Percentiles rank a stretch among this genome's conserved stretches.
Evolutionary conservation across 495 filamentous ascomycete genomes (phyloP).

Genomic region (Penicillium tannophilum): DNA sequence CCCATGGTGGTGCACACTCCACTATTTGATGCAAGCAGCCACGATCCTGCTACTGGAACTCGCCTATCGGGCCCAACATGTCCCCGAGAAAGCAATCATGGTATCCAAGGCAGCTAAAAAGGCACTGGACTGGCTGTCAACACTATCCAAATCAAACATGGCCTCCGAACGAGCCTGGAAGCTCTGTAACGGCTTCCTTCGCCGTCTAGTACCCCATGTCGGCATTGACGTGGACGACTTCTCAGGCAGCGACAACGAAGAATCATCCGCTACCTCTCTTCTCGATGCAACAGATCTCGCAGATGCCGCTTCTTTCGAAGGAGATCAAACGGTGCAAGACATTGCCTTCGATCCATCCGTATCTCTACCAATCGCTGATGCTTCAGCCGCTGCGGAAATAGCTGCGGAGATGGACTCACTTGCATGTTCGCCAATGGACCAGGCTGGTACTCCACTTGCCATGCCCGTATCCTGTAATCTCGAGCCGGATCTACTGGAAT

Average conservation of each 20-base stretch:
- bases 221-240: conserved; percentile 32
- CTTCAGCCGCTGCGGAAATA: conserved; percentile 21
- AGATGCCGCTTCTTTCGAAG: conserved; percentile 7
- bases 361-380: conserved; percentile 11
- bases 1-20: conserved; percentile 66
- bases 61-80: conserved; percentile 54
- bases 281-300: conserved; percentile 18
- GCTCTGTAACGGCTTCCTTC: conserved; percentile 51
- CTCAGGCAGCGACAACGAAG: conserved; percentile 28
- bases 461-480: conserved; percentile 22
- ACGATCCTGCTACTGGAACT: conserved; percentile 62
- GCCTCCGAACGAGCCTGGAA: conserved; percentile 54
- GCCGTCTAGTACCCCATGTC: conserved; percentile 43
- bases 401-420: conserved; percentile 31
- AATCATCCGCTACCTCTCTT: conserved; percentile 20
- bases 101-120: conserved; percentile 57
- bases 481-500: conserved; percentile 32
- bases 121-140: conserved; percentile 53
- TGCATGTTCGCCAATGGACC: conserved; percentile 33
- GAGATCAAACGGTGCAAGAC: conserved; percentile 17
- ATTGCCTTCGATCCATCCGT: conserved; percentile 25
- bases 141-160: conserved; percentile 47
- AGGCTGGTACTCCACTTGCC: conserved; percentile 20
- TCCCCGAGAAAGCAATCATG: conserved; percentile 52
- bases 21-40: conserved; percentile 64